Evolutionary conservation across 345 rosid genomes (phyloP), one percentile per base, ranked within the genome.

Genomic region (Moringa oleifera): DNA sequence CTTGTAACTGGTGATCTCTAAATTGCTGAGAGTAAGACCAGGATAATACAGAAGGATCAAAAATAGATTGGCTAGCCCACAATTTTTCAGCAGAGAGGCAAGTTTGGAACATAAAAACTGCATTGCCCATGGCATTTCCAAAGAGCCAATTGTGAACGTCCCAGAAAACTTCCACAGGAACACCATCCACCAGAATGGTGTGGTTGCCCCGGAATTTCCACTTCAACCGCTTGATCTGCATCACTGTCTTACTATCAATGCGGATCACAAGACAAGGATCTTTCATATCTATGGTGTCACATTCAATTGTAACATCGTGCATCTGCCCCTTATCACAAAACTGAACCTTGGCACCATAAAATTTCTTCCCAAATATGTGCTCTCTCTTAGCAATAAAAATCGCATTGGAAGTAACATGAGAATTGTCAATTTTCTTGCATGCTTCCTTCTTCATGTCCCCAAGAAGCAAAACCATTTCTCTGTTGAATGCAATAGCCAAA

Each of bases 131-230:
- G 18, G 79, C 76, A 74, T 80, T 77, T 55, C 96, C 91, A 74
- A 89, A 93, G n/a, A 93, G 78, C 98, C 98, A 93, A 57, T 81
- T 88, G 58, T 93, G 86, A 53, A 93, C 93, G 78, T 93, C 98
- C 98, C 98, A 93, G 9, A 80, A 81, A 69, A 93, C 91, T 71
- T 93, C 96, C 22, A 93, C 94, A 10, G 86, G 80, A 16, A 82
- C 68, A 57, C 90, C 96, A 79, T 93, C 96, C 57, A 90, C 94
- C 72, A 79, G 62, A 63, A 93, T 90, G 22, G 91, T 93, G 56
- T 79, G 78, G 58, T 93, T 93, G 3, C 98, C 98, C 10, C 97
- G 79, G 75, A 93, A 93, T 79, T 93, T 93, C 98, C 98, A 93
- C 71, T 76, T 83, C 52, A 93, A 82, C 69, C 90, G 71, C 79